These are phyloP conservation scores for Colletotrichum limetticola DNA, from an alignment of 2,329 filamentous ascomycete species.

Conservation along the genomic window DNA sequence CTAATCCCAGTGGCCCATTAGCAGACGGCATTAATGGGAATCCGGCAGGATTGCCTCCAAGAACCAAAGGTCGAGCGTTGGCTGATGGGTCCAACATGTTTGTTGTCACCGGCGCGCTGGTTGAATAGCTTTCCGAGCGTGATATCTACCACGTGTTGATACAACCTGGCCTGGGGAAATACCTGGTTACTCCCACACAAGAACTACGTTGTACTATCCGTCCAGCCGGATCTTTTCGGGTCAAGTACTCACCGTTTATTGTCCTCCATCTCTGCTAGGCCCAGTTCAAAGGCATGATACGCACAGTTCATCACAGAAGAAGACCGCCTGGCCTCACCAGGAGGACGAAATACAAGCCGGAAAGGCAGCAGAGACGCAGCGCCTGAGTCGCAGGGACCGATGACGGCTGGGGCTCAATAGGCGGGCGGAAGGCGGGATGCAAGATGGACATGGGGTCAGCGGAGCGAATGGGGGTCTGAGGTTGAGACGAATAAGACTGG, in stretches of 20 bases:
- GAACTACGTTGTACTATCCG: not conserved
- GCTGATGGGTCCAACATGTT: slow-evolving; percentile 9
- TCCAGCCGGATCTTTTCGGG: slow-evolving; percentile 1
- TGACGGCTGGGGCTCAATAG: not conserved
- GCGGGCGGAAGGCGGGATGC: slow-evolving; percentile 10
- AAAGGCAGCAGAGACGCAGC: not conserved
- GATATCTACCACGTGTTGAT: not conserved
- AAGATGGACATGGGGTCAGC: slow-evolving; percentile 9
- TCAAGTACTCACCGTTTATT: not conserved
- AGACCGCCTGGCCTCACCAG: slow-evolving; percentile 2
- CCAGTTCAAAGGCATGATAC: not conserved
- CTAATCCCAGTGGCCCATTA: slow-evolving; percentile 25
- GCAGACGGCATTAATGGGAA: slow-evolving; percentile 14
- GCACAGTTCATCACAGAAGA: not conserved
- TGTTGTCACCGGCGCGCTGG: not conserved
- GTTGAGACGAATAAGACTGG: slow-evolving; percentile 4
- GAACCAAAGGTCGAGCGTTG: slow-evolving; percentile 6
- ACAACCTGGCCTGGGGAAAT: not conserved
- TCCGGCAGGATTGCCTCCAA: slow-evolving; percentile 14
- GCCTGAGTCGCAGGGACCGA: not conserved
- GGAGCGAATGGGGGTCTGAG: slow-evolving; percentile 14
- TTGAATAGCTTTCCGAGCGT: not conserved
- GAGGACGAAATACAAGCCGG: slow-evolving; percentile 6
- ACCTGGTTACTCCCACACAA: not conserved
- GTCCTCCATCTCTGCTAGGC: not conserved